Conservation (phyloP, 768 basidiomycete species). For the Hericium alpestre region DNA sequence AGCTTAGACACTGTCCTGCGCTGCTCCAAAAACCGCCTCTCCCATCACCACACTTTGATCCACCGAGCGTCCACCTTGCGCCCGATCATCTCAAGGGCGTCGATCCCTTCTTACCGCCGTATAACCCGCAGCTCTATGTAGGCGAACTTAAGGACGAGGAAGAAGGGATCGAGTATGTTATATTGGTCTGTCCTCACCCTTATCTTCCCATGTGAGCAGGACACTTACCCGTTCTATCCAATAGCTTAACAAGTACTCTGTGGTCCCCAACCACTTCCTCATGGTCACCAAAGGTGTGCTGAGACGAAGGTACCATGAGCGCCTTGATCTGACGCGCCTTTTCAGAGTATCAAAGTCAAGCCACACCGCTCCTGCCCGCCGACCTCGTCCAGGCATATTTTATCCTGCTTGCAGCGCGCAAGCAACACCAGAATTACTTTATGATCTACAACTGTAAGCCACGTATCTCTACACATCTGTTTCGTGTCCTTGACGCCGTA, state of each 20-base stretch:
- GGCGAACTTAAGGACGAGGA: constrained; percentile 64
- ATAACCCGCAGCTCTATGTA: constrained; percentile 61
- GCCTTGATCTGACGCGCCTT: not conserved
- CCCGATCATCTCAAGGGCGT: constrained; percentile 22
- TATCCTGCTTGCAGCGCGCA: constrained; percentile 60
- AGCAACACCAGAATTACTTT: constrained; percentile 39
- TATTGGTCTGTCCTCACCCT: constrained; percentile 42
- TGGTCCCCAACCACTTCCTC: constrained; percentile 80
- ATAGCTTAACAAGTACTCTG: constrained; percentile 83
- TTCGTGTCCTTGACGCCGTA: too few relatives aligned
- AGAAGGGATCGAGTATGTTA: constrained; percentile 46
- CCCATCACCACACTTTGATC: constrained; percentile 33
- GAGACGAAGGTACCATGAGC: not conserved
- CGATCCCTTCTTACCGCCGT: constrained; percentile 85
- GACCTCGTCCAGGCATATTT: constrained; percentile 72
- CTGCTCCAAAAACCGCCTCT: constrained; percentile 64
- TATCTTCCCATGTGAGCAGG: not conserved
- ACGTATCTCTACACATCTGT: not conserved
- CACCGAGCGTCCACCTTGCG: constrained; percentile 17
- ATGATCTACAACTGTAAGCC: constrained; percentile 85
- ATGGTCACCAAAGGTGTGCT: constrained; percentile 69
- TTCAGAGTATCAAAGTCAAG: constrained; percentile 66
- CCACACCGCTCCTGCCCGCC: constrained; percentile 65
- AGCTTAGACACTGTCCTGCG: constrained; percentile 78
- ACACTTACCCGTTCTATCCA: not conserved